These are phyloP conservation scores for Trichoderma endophyticum DNA, from an alignment of 2,329 filamentous ascomycete species.

Conservation along the genomic window DNA sequence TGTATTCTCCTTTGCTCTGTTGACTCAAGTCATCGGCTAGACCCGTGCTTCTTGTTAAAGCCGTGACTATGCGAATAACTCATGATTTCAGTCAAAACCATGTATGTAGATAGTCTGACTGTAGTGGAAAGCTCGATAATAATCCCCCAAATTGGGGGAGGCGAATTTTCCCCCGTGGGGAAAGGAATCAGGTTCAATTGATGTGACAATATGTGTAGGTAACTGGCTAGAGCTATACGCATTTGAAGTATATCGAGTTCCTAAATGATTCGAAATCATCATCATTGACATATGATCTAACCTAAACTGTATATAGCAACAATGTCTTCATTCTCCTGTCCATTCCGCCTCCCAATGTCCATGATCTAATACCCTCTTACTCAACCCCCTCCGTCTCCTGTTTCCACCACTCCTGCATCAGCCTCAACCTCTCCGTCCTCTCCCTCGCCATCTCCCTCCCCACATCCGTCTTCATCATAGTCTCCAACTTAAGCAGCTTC, in stretches of 20 bases:
- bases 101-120: background rate
- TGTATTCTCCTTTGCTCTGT: background rate
- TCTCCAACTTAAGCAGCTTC: conserved; percentile 65
- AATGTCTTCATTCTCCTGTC: background rate
- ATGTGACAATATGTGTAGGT: background rate
- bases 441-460: conserved; percentile 52
- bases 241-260: background rate
- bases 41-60: background rate
- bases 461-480: conserved; percentile 61
- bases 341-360: no score
- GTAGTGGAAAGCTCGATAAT: background rate
- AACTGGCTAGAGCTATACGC: background rate
- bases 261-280: background rate
- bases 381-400: conserved; percentile 43
- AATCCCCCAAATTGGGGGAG: background rate
- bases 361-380: background rate
- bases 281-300: background rate
- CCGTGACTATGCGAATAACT: background rate
- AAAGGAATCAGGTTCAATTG: background rate
- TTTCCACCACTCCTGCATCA: conserved; percentile 57
- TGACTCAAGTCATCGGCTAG: background rate
- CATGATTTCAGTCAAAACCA: background rate
- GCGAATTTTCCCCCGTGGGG: background rate
- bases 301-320: background rate
- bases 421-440: conserved; percentile 50